A percentile compares a stretch with the other conserved stretches of the same genome.
These are phyloP conservation scores for Forsythia suspensa DNA, from an alignment of 257 asterid genomes.

Conservation along the genomic window DNA sequence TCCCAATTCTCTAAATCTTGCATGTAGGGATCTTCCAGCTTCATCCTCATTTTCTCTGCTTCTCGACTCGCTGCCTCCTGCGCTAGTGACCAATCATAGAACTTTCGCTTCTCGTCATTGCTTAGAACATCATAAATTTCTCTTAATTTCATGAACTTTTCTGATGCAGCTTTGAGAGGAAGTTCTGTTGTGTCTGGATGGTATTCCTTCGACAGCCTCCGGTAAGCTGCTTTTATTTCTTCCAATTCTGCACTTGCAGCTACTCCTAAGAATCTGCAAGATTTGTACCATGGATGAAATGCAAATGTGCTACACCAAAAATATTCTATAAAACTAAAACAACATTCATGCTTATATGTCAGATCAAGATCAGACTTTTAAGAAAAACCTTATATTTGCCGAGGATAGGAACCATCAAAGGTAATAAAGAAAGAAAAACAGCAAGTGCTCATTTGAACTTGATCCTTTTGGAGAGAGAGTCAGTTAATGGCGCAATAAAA, in stretches of 20 bases:
- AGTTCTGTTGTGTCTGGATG: slow-evolving; percentile 96
- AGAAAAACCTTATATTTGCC: not conserved
- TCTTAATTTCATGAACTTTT: slow-evolving; percentile 70
- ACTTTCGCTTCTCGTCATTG: slow-evolving; percentile 65
- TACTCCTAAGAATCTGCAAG: slow-evolving; percentile 71
- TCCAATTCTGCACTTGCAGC: slow-evolving; percentile 73
- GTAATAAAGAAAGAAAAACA: not conserved
- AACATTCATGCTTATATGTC: not conserved
- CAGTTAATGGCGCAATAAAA: not conserved
- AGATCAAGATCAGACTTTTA: no score
- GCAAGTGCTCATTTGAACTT: not conserved
- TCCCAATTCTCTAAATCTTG: slow-evolving; percentile 49
- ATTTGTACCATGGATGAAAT: not conserved
- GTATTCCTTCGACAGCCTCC: slow-evolving; percentile 79
- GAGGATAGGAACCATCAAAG: not conserved
- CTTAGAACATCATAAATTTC: slow-evolving; percentile 65
- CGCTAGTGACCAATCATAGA: slow-evolving; percentile 84
- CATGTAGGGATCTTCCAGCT: slow-evolving; percentile 64
- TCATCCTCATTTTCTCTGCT: slow-evolving; percentile 80
- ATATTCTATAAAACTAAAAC: not conserved
- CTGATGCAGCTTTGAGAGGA: slow-evolving; percentile 82
- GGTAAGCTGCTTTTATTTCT: slow-evolving; percentile 82
- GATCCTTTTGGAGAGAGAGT: no score
- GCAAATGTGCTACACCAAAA: not conserved
- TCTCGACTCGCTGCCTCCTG: slow-evolving; percentile 82